Conservation (phyloP, 768 basidiomycete genomes). For the Termitomyces sp. region DNA sequence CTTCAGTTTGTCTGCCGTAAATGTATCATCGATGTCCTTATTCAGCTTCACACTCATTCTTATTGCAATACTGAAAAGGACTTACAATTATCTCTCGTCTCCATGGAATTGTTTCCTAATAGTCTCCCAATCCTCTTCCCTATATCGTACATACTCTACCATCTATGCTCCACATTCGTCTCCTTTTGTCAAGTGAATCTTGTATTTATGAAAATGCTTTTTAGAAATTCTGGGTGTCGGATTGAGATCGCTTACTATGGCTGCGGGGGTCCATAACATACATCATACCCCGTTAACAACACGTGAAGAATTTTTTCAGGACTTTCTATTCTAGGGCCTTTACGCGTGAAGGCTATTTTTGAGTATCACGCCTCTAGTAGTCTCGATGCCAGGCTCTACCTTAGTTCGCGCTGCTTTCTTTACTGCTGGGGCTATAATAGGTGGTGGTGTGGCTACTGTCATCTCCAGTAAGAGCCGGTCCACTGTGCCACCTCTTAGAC, state of each 20-base stretch:
- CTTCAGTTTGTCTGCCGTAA: slow-evolving; percentile 13
- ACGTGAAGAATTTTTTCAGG: background rate
- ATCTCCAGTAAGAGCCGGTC: slow-evolving; percentile 29
- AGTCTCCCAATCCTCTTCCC: slow-evolving; percentile 15
- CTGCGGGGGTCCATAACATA: too few species aligned
- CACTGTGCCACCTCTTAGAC: slow-evolving; percentile 6
- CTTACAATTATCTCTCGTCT: slow-evolving; percentile 15
- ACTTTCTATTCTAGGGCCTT: slow-evolving; percentile 1
- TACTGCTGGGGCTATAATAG: slow-evolving; percentile 76
- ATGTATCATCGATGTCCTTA: slow-evolving; percentile 24
- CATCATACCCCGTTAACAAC: background rate
- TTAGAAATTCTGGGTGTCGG: background rate
- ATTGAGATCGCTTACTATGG: too few species aligned
- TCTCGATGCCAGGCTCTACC: slow-evolving; percentile 27
- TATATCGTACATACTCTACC: slow-evolving; percentile 33
- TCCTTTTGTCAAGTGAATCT: slow-evolving; percentile 13
- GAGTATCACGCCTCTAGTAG: background rate
- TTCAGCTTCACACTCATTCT: slow-evolving; percentile 28
- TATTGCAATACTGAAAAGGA: slow-evolving; percentile 24
- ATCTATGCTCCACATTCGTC: slow-evolving; percentile 24
- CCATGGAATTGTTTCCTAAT: slow-evolving; percentile 28
- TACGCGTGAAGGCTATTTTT: too few species aligned
- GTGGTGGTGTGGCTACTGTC: slow-evolving; percentile 64
- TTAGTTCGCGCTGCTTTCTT: slow-evolving; percentile 68
- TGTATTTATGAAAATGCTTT: slow-evolving; percentile 16